Evolutionary conservation across 2,329 filamentous ascomycete species (phyloP).

Genomic region (Acrodontium crateriforme): DNA sequence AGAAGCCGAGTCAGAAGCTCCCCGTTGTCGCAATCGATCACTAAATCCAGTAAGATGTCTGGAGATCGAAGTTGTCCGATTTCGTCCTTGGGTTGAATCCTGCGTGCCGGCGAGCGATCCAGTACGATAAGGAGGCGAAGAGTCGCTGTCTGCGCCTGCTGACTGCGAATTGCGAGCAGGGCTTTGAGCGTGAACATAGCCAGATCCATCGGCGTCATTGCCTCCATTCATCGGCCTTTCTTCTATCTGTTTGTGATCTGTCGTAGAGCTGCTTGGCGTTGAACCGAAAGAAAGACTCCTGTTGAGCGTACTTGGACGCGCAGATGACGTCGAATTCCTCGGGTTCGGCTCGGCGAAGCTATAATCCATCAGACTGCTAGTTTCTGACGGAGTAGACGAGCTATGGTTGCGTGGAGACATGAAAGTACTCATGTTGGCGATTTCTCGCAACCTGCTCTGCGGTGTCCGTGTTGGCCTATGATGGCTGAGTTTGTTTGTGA

Average conservation of each 20-base stretch:
- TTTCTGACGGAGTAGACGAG: constrained; percentile 10
- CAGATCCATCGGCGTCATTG: constrained; percentile 1
- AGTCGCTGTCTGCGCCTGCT: neutral
- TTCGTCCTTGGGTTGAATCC: too few relatives aligned
- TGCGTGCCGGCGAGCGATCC: too few relatives aligned
- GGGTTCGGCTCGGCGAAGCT: constrained; percentile 9
- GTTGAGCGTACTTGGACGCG: constrained; percentile 15
- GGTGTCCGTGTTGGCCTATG: constrained; percentile 72
- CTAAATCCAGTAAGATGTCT: constrained; percentile 19
- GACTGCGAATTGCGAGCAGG: neutral
- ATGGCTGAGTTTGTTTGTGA: constrained; percentile 91
- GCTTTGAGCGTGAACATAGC: constrained; percentile 1
- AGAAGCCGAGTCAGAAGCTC: constrained; percentile 2
- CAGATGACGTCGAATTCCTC: constrained; percentile 16
- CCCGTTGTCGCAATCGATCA: constrained; percentile 14
- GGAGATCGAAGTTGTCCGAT: constrained; percentile 15
- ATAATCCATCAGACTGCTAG: constrained; percentile 13
- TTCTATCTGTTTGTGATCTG: neutral
- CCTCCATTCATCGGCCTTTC: too few relatives aligned
- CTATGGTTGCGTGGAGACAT: constrained; percentile 20
- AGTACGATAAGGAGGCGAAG: too few relatives aligned
- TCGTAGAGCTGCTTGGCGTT: constrained; percentile 5
- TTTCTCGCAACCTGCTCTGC: constrained; percentile 63
- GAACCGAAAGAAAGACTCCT: constrained; percentile 13
- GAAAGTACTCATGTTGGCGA: constrained; percentile 65